These are phyloP conservation scores for Oryza meyeriana DNA, from an alignment of 176 grass and related monocot genomes.

Conservation along the genomic window DNA sequence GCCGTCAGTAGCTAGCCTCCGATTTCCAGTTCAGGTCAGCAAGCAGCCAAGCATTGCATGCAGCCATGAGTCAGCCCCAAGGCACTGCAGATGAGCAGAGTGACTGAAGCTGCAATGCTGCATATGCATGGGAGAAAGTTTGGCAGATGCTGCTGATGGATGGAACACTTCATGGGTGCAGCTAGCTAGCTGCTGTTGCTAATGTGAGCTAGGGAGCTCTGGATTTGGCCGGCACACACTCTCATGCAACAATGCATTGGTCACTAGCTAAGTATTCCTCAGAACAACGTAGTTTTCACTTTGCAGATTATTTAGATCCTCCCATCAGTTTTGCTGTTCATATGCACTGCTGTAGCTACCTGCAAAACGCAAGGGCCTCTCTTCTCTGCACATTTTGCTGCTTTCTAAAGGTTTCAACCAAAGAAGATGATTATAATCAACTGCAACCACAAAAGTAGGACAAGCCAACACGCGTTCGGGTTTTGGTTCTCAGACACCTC, in stretches of 20 bases:
- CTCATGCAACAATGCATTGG: constrained; percentile 17
- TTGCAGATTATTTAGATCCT: neutral
- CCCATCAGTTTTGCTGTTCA: neutral
- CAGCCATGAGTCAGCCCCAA: constrained; percentile 9
- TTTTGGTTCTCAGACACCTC: neutral
- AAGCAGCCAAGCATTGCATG: neutral
- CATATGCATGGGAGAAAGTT: constrained; percentile 18
- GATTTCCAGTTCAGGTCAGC: constrained; percentile 34
- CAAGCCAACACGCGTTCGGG: neutral
- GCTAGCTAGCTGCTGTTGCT: neutral
- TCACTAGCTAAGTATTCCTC: neutral
- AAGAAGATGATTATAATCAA: neutral
- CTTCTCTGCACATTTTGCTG: neutral
- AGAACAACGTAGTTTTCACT: neutral
- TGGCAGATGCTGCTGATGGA: constrained; percentile 39
- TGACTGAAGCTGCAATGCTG: neutral
- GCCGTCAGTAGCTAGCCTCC: constrained; percentile 35
- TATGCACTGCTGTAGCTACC: neutral
- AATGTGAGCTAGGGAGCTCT: neutral
- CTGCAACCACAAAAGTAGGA: neutral
- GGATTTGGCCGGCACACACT: constrained; percentile 16
- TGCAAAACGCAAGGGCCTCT: neutral
- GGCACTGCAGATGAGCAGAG: neutral
- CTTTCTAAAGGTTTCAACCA: neutral
- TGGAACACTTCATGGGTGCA: constrained; percentile 43